These are phyloP conservation scores for Secale cereale DNA, from an alignment of 176 grass and related monocot species.

Conservation along the genomic window DNA sequence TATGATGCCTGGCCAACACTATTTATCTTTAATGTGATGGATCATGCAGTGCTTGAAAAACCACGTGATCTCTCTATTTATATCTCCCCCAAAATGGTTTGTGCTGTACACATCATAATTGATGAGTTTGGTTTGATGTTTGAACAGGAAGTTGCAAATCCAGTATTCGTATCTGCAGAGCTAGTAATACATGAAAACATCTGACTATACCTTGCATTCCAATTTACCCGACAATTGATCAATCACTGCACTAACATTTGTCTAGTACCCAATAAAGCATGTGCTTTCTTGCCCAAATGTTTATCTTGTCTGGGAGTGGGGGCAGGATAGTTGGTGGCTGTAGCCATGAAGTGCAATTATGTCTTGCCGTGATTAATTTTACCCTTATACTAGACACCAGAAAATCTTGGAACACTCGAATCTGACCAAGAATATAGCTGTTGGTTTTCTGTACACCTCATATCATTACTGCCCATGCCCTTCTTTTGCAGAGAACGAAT, in stretches of 20 bases:
- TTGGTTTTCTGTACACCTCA: slow-evolving; percentile 12
- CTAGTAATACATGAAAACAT: slow-evolving; percentile 4
- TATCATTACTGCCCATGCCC: background rate
- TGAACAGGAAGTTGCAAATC: background rate
- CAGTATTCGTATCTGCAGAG: background rate
- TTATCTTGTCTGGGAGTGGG: background rate
- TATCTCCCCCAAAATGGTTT: background rate
- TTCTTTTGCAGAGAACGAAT: slow-evolving; percentile 39
- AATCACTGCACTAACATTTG: background rate
- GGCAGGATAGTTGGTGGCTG: background rate
- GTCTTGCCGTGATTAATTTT: background rate
- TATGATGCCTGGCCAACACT: background rate
- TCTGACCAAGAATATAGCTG: background rate
- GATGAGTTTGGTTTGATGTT: background rate
- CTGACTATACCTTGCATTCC: background rate
- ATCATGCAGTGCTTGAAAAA: slow-evolving; percentile 14
- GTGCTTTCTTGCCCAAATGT: slow-evolving; percentile 2
- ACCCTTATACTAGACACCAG: background rate
- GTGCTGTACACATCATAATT: background rate
- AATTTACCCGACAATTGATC: background rate
- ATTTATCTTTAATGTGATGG: background rate
- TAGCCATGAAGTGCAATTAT: background rate
- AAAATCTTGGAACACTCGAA: background rate
- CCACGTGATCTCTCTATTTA: background rate
- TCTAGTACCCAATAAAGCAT: background rate